A percentile compares a stretch with the other conserved stretches of the same genome.
Conservation (phyloP, 148 eudicot genomes). For the Camellia lanceoleosa region DNA sequence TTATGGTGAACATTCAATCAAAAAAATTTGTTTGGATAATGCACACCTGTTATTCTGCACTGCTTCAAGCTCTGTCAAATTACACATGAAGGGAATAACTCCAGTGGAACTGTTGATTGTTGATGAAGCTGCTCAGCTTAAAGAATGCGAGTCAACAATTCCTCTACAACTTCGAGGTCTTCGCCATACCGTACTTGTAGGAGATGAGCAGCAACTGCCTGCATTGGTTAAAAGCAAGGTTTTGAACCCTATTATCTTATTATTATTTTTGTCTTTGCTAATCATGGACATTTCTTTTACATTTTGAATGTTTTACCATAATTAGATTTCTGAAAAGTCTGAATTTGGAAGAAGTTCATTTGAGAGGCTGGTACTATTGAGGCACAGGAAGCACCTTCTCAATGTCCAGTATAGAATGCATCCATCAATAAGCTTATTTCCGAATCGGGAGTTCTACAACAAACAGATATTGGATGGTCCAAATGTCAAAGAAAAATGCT, state of each 20-base stretch:
- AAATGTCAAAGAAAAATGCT: slow-evolving; percentile 27
- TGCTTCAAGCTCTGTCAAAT: slow-evolving; percentile 50
- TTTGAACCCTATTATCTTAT: neutral
- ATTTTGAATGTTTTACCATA: neutral
- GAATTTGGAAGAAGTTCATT: slow-evolving; percentile 56
- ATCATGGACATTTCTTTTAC: neutral
- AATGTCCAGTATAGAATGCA: slow-evolving; percentile 57
- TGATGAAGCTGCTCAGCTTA: slow-evolving; percentile 82
- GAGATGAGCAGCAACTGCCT: slow-evolving; percentile 68
- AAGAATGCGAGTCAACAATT: slow-evolving; percentile 68
- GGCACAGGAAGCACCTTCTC: slow-evolving; percentile 38
- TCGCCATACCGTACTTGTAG: slow-evolving; percentile 45
- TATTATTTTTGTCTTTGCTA: neutral
- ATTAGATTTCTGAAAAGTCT: slow-evolving; percentile 32
- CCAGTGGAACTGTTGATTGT: slow-evolving; percentile 51
- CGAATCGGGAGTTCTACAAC: slow-evolving; percentile 43
- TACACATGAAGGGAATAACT: slow-evolving; percentile 29
- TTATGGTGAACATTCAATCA: slow-evolving; percentile 2
- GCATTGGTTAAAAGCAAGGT: slow-evolving; percentile 76
- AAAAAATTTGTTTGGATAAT: slow-evolving; percentile 40
- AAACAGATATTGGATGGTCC: slow-evolving; percentile 32
- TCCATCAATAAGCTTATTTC: slow-evolving; percentile 56
- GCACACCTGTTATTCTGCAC: slow-evolving; percentile 55
- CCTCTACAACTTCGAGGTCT: slow-evolving; percentile 58
- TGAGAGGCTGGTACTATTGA: slow-evolving; percentile 38